phyloP scores from a whole-genome alignment of 768 basidiomycete species.

The Mycena kentingensis region DNA sequence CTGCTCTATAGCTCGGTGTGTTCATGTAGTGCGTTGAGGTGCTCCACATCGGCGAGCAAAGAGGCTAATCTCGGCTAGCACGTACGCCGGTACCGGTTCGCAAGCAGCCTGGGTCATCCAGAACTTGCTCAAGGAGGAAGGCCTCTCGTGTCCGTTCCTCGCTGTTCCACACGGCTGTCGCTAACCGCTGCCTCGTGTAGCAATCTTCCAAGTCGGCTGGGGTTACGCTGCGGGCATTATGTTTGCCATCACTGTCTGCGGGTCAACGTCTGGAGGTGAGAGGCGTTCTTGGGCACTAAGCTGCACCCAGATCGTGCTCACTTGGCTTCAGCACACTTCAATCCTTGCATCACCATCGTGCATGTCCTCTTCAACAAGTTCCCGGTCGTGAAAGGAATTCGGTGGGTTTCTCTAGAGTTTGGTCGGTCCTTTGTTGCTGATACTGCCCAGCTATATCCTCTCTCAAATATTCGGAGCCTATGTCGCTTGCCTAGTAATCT shows the following conservation, averaged over 20 bases:
- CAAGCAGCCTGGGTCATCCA: slow-evolving; percentile 53
- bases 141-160: slow-evolving; percentile 51
- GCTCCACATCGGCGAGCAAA: slow-evolving; percentile 37
- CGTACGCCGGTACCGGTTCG: slow-evolving; percentile 52
- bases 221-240: slow-evolving; percentile 62
- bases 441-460: slow-evolving; percentile 53
- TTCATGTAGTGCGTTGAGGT: slow-evolving; percentile 47
- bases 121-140: slow-evolving; percentile 39
- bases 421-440: not conserved
- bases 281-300: too few relatives aligned
- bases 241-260: slow-evolving; percentile 55
- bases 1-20: slow-evolving; percentile 49
- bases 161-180: not conserved
- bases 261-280: slow-evolving; percentile 57
- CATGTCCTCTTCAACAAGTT: slow-evolving; percentile 56
- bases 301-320: too few relatives aligned
- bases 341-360: slow-evolving; percentile 61
- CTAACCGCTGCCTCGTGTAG: slow-evolving; percentile 31
- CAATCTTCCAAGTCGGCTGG: slow-evolving; percentile 57
- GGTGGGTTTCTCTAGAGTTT: slow-evolving; percentile 36
- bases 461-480: slow-evolving; percentile 70
- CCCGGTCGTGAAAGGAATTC: slow-evolving; percentile 50
- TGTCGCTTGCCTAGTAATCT: slow-evolving; percentile 60
- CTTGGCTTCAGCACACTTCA: too few relatives aligned
- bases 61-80: not conserved